Percentiles rank a stretch among this genome's conserved stretches.
These are phyloP conservation scores for Magnaporthiopsis rhizophila DNA, from an alignment of 2,329 filamentous ascomycete species.

Conservation along the genomic window DNA sequence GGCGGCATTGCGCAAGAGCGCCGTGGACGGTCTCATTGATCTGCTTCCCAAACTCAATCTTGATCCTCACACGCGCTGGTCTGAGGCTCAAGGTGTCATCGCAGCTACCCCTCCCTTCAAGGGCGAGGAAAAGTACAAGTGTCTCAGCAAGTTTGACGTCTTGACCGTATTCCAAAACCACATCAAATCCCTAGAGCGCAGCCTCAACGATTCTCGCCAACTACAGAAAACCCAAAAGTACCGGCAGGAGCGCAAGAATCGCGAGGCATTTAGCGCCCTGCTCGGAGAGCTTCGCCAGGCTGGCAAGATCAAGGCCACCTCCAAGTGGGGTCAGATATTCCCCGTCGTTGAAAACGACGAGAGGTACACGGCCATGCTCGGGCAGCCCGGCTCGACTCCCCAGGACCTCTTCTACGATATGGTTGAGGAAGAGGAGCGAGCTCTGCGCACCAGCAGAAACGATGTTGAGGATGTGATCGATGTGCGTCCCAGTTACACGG, in stretches of 20 bases:
- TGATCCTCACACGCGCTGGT: slow-evolving; percentile 92
- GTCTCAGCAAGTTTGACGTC: slow-evolving; percentile 81
- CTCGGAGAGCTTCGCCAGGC: slow-evolving; percentile 65
- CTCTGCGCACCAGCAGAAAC: slow-evolving; percentile 72
- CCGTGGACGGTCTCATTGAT: slow-evolving; percentile 73
- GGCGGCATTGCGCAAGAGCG: slow-evolving; percentile 62
- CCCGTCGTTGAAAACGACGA: slow-evolving; percentile 70
- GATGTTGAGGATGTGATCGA: slow-evolving; percentile 83
- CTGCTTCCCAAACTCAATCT: slow-evolving; percentile 74
- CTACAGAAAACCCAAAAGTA: slow-evolving; percentile 74
- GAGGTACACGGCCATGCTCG: slow-evolving; percentile 76
- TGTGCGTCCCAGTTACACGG: slow-evolving; percentile 40
- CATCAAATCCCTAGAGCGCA: slow-evolving; percentile 84
- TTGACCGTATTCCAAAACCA: slow-evolving; percentile 91
- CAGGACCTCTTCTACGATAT: slow-evolving; percentile 95
- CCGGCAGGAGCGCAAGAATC: slow-evolving; percentile 75
- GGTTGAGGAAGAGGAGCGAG: slow-evolving; percentile 85
- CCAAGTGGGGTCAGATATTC: slow-evolving; percentile 80
- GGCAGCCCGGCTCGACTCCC: slow-evolving; percentile 75
- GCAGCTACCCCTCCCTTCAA: slow-evolving; percentile 70
- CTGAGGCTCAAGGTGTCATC: slow-evolving; percentile 77
- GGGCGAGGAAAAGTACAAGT: slow-evolving; percentile 75
- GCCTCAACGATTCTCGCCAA: slow-evolving; percentile 85
- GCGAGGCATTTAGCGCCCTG: slow-evolving; percentile 71
- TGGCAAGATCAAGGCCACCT: slow-evolving; percentile 80